These are phyloP conservation scores for Venturiaceae sp. DNA, from an alignment of 2,329 filamentous ascomycete species.

Conservation along the genomic window DNA sequence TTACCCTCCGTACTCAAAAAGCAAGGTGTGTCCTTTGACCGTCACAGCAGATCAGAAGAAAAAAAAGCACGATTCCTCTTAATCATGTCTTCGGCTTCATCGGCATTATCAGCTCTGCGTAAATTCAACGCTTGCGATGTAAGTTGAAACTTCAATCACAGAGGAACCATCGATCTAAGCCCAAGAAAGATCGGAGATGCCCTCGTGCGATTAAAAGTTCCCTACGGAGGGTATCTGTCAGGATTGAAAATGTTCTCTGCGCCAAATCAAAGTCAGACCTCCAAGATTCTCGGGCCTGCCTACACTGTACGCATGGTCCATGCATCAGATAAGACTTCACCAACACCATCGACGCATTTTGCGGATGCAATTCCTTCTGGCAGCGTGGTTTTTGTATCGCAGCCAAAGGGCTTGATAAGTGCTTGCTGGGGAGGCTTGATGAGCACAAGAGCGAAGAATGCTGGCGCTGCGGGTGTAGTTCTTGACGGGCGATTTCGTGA, in stretches of 20 bases:
- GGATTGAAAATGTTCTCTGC: conserved; percentile 21
- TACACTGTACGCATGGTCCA: conserved; percentile 20
- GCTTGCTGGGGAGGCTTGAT: conserved; percentile 31
- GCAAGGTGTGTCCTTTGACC: no score
- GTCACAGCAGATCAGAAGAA: no score
- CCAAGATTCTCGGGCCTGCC: conserved; percentile 10
- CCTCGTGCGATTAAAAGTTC: conserved; percentile 22
- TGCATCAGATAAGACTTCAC: conserved; percentile 19
- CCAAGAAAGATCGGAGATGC: conserved; percentile 25
- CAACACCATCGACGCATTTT: conserved; percentile 23
- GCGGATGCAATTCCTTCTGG: conserved; percentile 24
- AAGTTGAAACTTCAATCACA: neutral
- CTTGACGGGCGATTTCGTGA: conserved; percentile 30
- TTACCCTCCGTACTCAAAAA: no score
- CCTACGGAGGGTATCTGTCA: conserved; percentile 24
- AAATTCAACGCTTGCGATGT: conserved; percentile 2
- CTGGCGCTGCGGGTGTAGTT: conserved; percentile 26
- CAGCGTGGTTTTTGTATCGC: conserved; percentile 27
- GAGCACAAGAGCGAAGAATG: conserved; percentile 23
- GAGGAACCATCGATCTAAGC: neutral
- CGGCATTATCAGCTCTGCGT: neutral
- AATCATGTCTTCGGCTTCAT: neutral
- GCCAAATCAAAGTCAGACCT: neutral
- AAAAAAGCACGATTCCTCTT: no score
- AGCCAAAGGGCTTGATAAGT: conserved; percentile 22